Conservation (phyloP, 495 filamentous ascomycete species). For the Alectoria sarmentosa region DNA sequence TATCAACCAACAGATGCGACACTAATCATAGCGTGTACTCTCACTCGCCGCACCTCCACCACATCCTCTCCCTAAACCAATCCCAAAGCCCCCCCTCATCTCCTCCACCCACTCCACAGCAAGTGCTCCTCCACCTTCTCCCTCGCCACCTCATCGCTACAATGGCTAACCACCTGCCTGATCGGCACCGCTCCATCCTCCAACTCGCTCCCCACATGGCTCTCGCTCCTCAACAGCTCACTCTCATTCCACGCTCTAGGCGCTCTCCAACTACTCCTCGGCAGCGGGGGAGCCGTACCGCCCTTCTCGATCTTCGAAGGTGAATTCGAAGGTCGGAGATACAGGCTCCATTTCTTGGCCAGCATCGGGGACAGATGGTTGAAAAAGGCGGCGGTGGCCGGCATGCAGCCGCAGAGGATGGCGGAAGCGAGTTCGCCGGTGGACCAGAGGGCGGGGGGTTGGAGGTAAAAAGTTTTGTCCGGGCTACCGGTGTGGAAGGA, state of each 20-base stretch:
- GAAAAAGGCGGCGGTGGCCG: constrained; percentile 8
- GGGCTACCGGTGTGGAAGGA: constrained; percentile 1
- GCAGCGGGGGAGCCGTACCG: neutral
- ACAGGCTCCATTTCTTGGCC: neutral
- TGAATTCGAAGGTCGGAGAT: neutral
- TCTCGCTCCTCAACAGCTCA: neutral
- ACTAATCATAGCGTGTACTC: no score
- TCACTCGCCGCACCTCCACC: neutral
- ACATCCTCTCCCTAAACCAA: neutral
- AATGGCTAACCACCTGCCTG: neutral
- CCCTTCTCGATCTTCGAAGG: neutral
- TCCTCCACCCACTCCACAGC: constrained; percentile 3
- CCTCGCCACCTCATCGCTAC: neutral
- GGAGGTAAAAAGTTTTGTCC: constrained; percentile 6
- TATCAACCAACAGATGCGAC: no score
- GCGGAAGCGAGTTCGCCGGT: constrained; percentile 6
- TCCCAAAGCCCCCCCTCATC: neutral
- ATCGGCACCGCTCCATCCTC: neutral
- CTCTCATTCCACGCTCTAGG: neutral
- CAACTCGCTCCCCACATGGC: neutral
- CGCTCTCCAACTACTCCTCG: neutral
- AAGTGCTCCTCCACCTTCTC: constrained; percentile 4
- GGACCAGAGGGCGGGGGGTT: constrained; percentile 11
- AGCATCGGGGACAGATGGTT: constrained; percentile 1
- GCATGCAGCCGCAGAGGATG: constrained; percentile 8